Evolutionary conservation across 1,139 yeast species (phyloP), one percentile per base, ranked within the genome.

Genomic region (Saccharomyces hybrid): DNA sequence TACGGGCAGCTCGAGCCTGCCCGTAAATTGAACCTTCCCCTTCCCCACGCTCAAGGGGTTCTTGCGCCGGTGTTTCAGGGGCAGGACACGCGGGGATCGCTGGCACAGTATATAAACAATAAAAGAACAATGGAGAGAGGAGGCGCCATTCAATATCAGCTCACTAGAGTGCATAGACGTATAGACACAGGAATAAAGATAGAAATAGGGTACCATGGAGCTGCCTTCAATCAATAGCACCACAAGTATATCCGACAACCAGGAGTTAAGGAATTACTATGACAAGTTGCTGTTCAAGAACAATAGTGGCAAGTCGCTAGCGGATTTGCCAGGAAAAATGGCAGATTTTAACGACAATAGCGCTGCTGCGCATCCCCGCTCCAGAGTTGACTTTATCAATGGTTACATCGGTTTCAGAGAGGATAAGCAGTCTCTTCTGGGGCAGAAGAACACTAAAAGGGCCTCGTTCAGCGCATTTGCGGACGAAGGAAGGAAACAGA

Each of bases 161-260:
- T 20, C 8, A 16, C 13, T 5, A 20, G 26, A 38, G 25, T 20
- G 16, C 26, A 38, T 20, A 38, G n/a, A 38, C 25, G 11, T 5
- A 38, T 20, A 38, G 13, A 38, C 26, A 38, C 5, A 11, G 23
- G 14, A 14, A 34, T 5, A 34, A 13, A 49, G 52, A 49, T 44
- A 42, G 30, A 32, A n/a, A n/a, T 20, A 25, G 13, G n/a, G 13
- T 5, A 47, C 50, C 28, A 25, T 48, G 28, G 70, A 66, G 51
- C 56, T 67, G 38, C 71, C 71, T 16, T 66, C 69, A 27, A 63
- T 68, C 26, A 68, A 62, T 54, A 67, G 71, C 54, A 63, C 68
- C 7, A 67, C 71, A 5, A 64, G 69, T 54, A 60, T 68, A 30
- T 67, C 71, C n/a, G 71, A 68, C 54, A 68, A 68, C 54, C 60